Conservation (phyloP, 2,329 filamentous ascomycete genomes). For the Ophiostoma sp. region DNA sequence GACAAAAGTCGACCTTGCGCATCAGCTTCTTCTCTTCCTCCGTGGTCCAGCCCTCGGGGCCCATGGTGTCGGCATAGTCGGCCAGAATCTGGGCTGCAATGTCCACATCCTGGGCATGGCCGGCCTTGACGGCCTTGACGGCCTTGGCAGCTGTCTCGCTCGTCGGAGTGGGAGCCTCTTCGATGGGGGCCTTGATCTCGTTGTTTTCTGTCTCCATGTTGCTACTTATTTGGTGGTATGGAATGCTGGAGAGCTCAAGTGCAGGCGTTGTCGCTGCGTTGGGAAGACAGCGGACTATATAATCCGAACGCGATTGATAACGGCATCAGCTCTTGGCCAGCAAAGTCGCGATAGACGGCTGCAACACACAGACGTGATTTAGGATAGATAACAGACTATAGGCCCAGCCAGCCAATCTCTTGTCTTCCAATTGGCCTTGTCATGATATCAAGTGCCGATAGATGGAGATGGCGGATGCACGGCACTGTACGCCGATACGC, state of each 20-base stretch:
- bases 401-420: not conserved
- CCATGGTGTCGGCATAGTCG: constrained; percentile 27
- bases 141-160: constrained; percentile 11
- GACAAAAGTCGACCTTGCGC: constrained; percentile 26
- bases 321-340: too few species aligned
- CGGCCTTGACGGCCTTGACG: constrained; percentile 30
- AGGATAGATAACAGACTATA: not conserved
- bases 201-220: not conserved
- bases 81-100: constrained; percentile 31
- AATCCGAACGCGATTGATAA: not conserved
- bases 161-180: not conserved
- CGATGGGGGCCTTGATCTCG: not conserved
- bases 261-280: too few species aligned
- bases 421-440: not conserved
- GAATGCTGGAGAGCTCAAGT: too few species aligned
- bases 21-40: constrained; percentile 27
- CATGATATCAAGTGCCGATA: constrained; percentile 2
- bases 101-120: constrained; percentile 30
- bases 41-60: constrained; percentile 22
- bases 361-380: not conserved
- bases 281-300: not conserved
- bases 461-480: constrained; percentile 6
- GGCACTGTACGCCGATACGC: not conserved
- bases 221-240: not conserved
- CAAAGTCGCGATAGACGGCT: not conserved